Evolutionary conservation across 2,329 filamentous ascomycete species (phyloP).

Genomic region (Alternaria solani): DNA sequence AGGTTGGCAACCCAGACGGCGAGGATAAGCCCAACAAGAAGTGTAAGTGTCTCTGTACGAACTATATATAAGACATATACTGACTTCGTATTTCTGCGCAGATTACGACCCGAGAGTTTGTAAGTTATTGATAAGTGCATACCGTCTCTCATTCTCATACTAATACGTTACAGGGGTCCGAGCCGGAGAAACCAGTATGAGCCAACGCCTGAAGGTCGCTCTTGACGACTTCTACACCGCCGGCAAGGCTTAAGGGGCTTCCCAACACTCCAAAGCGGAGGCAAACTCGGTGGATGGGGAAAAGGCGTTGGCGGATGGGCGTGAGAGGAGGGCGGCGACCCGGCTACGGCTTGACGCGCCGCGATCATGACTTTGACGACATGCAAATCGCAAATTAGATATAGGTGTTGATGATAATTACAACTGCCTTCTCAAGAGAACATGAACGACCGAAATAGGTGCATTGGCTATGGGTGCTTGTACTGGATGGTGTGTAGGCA

Average conservation of each 20-base stretch:
- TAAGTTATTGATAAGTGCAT: too few species aligned
- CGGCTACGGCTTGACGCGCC: slow-evolving; percentile 3
- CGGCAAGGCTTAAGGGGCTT: slow-evolving; percentile 70
- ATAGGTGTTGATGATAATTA: background rate
- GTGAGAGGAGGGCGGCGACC: slow-evolving; percentile 3
- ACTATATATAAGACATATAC: background rate
- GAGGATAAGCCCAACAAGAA: slow-evolving; percentile 99
- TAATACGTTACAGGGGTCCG: too few species aligned
- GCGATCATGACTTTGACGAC: background rate
- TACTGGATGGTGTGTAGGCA: too few species aligned
- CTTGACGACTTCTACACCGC: slow-evolving; percentile 92
- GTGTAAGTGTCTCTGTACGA: slow-evolving; percentile 31
- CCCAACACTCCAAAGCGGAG: background rate
- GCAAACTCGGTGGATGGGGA: slow-evolving; percentile 5
- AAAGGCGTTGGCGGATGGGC: slow-evolving; percentile 26
- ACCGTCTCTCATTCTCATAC: too few species aligned
- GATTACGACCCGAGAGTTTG: too few species aligned
- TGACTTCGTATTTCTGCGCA: too few species aligned
- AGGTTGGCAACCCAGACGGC: slow-evolving; percentile 85
- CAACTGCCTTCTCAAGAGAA: background rate
- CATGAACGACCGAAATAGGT: background rate
- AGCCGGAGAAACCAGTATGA: too few species aligned
- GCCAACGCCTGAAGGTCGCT: slow-evolving; percentile 78
- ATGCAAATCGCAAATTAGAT: background rate
- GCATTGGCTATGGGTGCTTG: too few species aligned